Conservation (phyloP, 345 rosid genomes). For the Bruguiera sexangula region DNA sequence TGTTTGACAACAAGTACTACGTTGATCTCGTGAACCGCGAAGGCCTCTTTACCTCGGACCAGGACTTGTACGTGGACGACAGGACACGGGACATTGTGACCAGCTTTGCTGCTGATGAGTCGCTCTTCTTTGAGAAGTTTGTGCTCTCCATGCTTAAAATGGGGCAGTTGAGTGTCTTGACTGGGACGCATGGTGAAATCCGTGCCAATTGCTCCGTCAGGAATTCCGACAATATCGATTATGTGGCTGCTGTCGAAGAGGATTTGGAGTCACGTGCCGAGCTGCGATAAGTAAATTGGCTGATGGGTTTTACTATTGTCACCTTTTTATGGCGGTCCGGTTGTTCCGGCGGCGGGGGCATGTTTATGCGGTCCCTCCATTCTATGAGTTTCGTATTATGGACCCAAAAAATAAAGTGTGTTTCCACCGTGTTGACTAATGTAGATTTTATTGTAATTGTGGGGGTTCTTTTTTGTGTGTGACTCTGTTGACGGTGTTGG, state of each 20-base stretch:
- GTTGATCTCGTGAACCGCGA: slow-evolving; percentile 73
- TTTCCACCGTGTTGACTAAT: no score
- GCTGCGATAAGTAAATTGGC: slow-evolving; percentile 5
- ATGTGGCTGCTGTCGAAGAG: slow-evolving; percentile 48
- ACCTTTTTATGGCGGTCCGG: no score
- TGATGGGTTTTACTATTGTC: no score
- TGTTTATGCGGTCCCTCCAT: no score
- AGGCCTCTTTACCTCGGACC: slow-evolving; percentile 87
- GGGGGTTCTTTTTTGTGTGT: no score
- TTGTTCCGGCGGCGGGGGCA: no score
- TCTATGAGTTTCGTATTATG: no score
- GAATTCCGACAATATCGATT: slow-evolving; percentile 36
- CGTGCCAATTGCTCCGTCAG: slow-evolving; percentile 66
- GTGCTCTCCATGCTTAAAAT: slow-evolving; percentile 58
- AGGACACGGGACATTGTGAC: slow-evolving; percentile 60
- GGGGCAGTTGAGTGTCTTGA: slow-evolving; percentile 62
- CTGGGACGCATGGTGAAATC: slow-evolving; percentile 63
- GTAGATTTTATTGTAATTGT: no score
- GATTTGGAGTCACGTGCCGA: slow-evolving; percentile 37
- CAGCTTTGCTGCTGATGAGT: slow-evolving; percentile 53
- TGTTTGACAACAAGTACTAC: slow-evolving; percentile 79
- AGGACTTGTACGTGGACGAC: slow-evolving; percentile 59
- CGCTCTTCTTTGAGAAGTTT: slow-evolving; percentile 64
- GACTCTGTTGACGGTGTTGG: no score
- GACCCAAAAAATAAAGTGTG: no score